Percentiles rank a stretch among this genome's conserved stretches.
These are phyloP conservation scores for Heliamphora pulchella DNA, from an alignment of 179 eudicot genomes.

Conservation along the genomic window DNA sequence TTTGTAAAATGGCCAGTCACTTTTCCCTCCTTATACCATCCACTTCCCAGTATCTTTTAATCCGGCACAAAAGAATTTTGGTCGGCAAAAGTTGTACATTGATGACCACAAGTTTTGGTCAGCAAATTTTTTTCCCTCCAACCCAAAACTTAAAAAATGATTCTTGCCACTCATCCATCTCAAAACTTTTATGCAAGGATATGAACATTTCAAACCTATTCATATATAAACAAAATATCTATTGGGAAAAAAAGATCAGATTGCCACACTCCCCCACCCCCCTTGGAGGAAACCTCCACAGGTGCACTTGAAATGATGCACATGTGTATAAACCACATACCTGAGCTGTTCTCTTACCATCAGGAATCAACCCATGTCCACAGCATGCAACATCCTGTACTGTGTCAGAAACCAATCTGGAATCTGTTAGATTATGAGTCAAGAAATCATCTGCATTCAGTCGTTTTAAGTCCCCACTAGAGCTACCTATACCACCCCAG, in stretches of 20 bases:
- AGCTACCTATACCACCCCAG: neutral
- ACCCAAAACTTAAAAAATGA: neutral
- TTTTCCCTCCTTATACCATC: neutral
- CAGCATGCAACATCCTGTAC: neutral
- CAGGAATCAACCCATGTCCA: neutral
- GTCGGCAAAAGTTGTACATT: too few relatives aligned
- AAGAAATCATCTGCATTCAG: conserved; percentile 9
- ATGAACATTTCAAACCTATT: neutral
- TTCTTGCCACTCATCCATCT: neutral
- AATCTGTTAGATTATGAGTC: conserved; percentile 11
- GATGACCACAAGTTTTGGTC: too few relatives aligned
- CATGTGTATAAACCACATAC: neutral
- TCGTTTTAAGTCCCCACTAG: neutral
- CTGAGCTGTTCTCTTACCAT: neutral
- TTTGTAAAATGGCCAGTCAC: neutral
- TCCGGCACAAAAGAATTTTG: too few relatives aligned
- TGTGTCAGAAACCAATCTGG: conserved; percentile 2
- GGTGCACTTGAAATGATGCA: neutral
- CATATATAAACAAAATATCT: too few relatives aligned
- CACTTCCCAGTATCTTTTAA: too few relatives aligned
- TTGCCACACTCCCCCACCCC: neutral
- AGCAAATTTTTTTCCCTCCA: neutral
- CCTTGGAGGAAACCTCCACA: too few relatives aligned
- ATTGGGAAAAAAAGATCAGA: neutral
- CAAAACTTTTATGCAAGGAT: neutral